Base-by-base conservation (phyloP, 768 basidiomycete species). In the Phanerodontia chrysosporium region DNA sequence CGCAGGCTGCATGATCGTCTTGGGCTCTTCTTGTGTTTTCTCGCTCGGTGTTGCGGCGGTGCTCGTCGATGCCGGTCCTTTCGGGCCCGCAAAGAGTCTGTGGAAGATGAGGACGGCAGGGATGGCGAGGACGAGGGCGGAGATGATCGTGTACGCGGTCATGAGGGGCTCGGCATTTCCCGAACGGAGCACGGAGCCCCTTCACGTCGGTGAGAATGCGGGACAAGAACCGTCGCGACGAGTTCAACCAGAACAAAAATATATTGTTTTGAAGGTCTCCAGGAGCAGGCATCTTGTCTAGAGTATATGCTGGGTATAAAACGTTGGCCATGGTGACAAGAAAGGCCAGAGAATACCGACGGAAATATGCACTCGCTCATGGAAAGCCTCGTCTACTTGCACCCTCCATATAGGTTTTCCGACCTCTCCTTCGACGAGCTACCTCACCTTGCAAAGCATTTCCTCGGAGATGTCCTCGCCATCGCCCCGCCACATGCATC, bases 1-100 rank as follows among this genome's bases (percentile, higher is more conserved):
- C 25, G 86, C 75, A 9, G 88, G 68, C 68, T 90, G 87, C 89
- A 92, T 91, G 70, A 92, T 82, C 25, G 83, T 78, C 71, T 83
- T 87, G 12, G 75, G 71, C 28, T 70, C 66, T 28, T 70, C 65
- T 56, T 72, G 56, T 54, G 70, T 65, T 55, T 68, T 67, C 51
- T 67, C 63, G 36, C 56, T 62, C 10, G 63, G 57, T 12, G 56
- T 48, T 3, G 65, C 51, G 53, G 52, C 54, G 44, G 22, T 59
- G 54, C 59, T 12, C 52, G 52, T 45, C 45, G 49, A 54, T 7
- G 61, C 57, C 42, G 46, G 59, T 6, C 49, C 27, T 58, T 55
- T 57, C 24, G 25, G 10, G 51, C 45, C 59, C 52, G 49, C 66
- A 58, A 42, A 35, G 48, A 55, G 42, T 60, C 57, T 35, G 48